Evolutionary conservation across 768 basidiomycete species (phyloP).

Genomic region (Gymnopilus junonius): DNA sequence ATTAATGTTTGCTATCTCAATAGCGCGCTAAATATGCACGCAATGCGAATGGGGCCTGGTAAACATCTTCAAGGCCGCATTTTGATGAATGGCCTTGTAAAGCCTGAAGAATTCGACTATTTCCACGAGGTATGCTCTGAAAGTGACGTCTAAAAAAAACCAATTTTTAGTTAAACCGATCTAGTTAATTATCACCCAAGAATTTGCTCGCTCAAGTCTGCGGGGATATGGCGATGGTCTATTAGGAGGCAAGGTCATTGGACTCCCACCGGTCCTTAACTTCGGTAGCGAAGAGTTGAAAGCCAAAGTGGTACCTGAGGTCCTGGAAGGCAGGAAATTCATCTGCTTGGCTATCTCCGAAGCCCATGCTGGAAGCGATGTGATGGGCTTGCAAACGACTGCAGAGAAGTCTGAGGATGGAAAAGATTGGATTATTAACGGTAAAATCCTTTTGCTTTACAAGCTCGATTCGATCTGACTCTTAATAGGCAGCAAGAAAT

Average conservation of each 20-base stretch:
- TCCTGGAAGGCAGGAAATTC: slow-evolving; percentile 78
- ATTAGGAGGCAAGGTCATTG: slow-evolving; percentile 81
- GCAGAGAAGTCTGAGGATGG: slow-evolving; percentile 84
- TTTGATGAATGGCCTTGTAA: slow-evolving; percentile 83
- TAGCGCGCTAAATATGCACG: slow-evolving; percentile 74
- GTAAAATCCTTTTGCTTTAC: slow-evolving; percentile 27
- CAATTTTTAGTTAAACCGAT: background rate
- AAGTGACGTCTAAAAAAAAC: background rate
- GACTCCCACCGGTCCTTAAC: slow-evolving; percentile 88
- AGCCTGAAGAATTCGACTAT: slow-evolving; percentile 88
- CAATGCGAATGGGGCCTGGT: slow-evolving; percentile 94
- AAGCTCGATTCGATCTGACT: background rate
- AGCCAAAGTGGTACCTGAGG: slow-evolving; percentile 64
- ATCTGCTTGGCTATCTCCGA: slow-evolving; percentile 90
- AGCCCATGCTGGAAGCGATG: slow-evolving; percentile 87
- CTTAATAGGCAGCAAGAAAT: slow-evolving; percentile 33
- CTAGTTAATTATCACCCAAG: slow-evolving; percentile 84
- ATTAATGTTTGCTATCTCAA: background rate
- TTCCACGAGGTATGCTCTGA: slow-evolving; percentile 71
- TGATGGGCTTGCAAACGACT: slow-evolving; percentile 76
- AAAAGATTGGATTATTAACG: slow-evolving; percentile 84
- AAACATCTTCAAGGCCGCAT: slow-evolving; percentile 85
- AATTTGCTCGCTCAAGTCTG: slow-evolving; percentile 67
- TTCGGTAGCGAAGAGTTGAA: slow-evolving; percentile 73
- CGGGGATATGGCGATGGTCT: slow-evolving; percentile 90